Evolutionary conservation across 78 protist genomes (phyloP), one percentile per base, ranked within the genome.

Genomic region (Tieghemostelium lacteum): DNA sequence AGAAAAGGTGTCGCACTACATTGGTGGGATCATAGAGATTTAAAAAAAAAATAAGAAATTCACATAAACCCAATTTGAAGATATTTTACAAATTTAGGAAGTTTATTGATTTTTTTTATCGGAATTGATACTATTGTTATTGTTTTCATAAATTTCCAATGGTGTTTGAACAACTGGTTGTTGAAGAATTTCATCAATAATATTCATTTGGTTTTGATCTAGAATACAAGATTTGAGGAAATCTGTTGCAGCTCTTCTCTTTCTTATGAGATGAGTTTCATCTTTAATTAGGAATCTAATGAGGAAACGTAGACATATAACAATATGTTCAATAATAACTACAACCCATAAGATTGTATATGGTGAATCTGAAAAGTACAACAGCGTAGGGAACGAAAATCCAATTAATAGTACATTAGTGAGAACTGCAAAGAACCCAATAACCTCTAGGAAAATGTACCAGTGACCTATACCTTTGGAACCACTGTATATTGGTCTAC

Each of bases 391-490:
- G 73, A 75, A 75, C 42, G 86, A 20, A 29, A 75, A 75, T 40
- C 73, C 86, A 75, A 75, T 63, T 26, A 75, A 63, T 33, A 75
- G 31, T 17, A 22, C 22, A 49, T 75, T 75, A 16, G 86, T 75
- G 33, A 75, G 17, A 0, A 75, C 86, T 31, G 86, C 54, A 33
- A 75, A 33, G 31, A 42, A 29, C 42, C 86, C 86, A 45, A 75
- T 65, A 5, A 60, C 4, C 6, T 34, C 73, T 19, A 75, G 7
- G 8, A 75, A n/a, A 24, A 20, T 16, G 57, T 36, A 75, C 86
- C 86, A 75, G 62, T 50, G n/a, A 24, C 86, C 86, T 22, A 75
- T 42, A 45, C 86, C 86, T 19, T 75, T 75, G 3, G 73, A 61
- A 42, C 62, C 86, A 42, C 42, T 62, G 31, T 62, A 42, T 16